Evolutionary conservation across 169 alveolate genomes (phyloP).

Genomic region (Eimeria tenella): DNA sequence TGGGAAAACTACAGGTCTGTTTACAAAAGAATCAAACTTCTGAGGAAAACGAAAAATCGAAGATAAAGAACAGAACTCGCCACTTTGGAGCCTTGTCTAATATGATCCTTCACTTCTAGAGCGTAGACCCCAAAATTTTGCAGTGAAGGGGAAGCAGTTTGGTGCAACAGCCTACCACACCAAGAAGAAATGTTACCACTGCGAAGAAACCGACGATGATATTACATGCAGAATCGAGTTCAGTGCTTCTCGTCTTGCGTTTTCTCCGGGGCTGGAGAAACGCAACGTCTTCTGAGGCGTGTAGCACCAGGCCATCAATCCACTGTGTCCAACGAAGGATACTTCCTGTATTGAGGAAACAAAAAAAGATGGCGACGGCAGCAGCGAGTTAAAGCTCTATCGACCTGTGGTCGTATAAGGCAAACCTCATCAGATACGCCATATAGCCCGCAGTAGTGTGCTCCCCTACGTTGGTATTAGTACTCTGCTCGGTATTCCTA

Average conservation of each 20-base stretch:
- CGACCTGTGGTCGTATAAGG: too few species aligned
- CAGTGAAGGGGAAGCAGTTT: neutral
- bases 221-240: constrained; percentile 43
- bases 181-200: neutral
- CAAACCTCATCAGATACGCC: too few species aligned
- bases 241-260: constrained; percentile 40
- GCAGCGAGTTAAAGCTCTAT: too few species aligned
- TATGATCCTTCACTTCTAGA: too few species aligned
- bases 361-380: too few species aligned
- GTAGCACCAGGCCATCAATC: constrained; percentile 63
- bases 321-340: constrained; percentile 62
- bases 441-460: neutral
- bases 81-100: neutral
- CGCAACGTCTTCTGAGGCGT: constrained; percentile 42
- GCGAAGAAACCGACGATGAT: constrained; percentile 21
- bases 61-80: neutral
- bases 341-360: constrained; percentile 9
- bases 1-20: too few species aligned
- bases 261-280: constrained; percentile 23
- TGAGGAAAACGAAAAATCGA: too few species aligned
- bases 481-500: too few species aligned
- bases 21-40: too few species aligned
- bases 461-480: neutral
- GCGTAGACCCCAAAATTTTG: too few species aligned
- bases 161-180: constrained; percentile 2